phyloP scores from a whole-genome alignment of 1,139 yeast genomes.

The Pichia sp. region DNA sequence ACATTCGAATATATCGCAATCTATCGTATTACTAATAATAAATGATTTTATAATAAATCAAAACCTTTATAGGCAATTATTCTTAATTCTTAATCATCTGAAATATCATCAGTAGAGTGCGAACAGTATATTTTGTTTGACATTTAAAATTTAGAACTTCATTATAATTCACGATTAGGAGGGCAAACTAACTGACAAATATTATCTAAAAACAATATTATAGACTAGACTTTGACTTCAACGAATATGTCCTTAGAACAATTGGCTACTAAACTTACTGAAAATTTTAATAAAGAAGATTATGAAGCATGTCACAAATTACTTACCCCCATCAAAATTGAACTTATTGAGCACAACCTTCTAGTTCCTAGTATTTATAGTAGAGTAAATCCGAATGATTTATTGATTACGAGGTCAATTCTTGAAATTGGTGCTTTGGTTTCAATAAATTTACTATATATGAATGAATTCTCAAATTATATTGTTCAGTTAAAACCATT shows the following conservation, averaged over 20 bases:
- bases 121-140: too few relatives aligned
- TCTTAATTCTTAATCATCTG: too few relatives aligned
- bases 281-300: slow-evolving; percentile 54
- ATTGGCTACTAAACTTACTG: slow-evolving; percentile 62
- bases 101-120: too few relatives aligned
- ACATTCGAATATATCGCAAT: too few relatives aligned
- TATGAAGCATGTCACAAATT: slow-evolving; percentile 55
- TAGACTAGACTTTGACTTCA: background rate
- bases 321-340: slow-evolving; percentile 68
- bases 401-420: slow-evolving; percentile 71
- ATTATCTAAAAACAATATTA: too few relatives aligned
- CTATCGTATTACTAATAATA: too few relatives aligned
- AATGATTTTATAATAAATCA: too few relatives aligned
- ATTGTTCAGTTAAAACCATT: slow-evolving; percentile 75
- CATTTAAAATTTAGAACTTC: too few relatives aligned
- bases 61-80: too few relatives aligned
- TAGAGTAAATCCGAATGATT: slow-evolving; percentile 49
- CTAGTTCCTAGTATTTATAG: slow-evolving; percentile 56
- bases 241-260: slow-evolving; percentile 36
- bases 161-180: too few relatives aligned
- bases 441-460: slow-evolving; percentile 58
- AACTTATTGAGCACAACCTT: slow-evolving; percentile 69
- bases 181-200: background rate
- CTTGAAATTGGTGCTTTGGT: slow-evolving; percentile 84
- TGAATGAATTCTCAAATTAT: slow-evolving; percentile 62